Conservation (phyloP, 1,284 basidiomycete genomes). For the Cryptococcus floricola region DNA sequence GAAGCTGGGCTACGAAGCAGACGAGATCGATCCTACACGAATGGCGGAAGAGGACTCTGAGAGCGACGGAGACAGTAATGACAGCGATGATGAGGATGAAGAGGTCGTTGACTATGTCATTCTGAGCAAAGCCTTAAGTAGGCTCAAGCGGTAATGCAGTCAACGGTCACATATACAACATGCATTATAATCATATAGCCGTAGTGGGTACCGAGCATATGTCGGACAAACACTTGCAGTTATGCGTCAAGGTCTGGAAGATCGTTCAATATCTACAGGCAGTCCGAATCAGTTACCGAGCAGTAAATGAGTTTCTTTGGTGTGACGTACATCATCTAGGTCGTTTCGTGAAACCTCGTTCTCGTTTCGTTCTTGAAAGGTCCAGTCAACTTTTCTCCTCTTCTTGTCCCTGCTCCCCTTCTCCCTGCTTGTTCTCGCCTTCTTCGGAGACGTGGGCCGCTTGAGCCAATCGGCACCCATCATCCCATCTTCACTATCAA, state of each 20-base stretch:
- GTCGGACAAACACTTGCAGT: too few relatives aligned
- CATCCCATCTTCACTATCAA: slow-evolving; percentile 1
- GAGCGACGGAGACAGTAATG: slow-evolving; percentile 4
- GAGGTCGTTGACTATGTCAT: slow-evolving; percentile 29
- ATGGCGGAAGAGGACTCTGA: slow-evolving; percentile 30
- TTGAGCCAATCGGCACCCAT: slow-evolving; percentile 8
- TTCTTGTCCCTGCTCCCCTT: slow-evolving; percentile 8
- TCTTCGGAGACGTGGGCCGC: neutral
- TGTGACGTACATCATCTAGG: neutral
- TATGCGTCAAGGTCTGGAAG: slow-evolving; percentile 4
- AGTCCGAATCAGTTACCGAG: neutral
- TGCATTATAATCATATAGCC: too few relatives aligned
- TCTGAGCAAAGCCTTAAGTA: slow-evolving; percentile 23
- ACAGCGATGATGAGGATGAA: slow-evolving; percentile 6
- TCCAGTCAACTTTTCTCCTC: slow-evolving; percentile 31
- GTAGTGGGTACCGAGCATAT: too few relatives aligned
- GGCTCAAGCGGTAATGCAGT: too few relatives aligned
- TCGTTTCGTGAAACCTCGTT: neutral
- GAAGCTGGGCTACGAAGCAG: slow-evolving; percentile 33
- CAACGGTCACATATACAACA: too few relatives aligned
- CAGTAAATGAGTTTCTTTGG: neutral
- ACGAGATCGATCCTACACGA: slow-evolving; percentile 46
- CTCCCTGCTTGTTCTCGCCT: neutral
- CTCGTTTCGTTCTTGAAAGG: slow-evolving; percentile 18
- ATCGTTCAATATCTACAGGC: slow-evolving; percentile 6